Evolutionary conservation across 2,329 filamentous ascomycete species (phyloP), one percentile per base, ranked within the genome.

Genomic region (Neonectria hederae): DNA sequence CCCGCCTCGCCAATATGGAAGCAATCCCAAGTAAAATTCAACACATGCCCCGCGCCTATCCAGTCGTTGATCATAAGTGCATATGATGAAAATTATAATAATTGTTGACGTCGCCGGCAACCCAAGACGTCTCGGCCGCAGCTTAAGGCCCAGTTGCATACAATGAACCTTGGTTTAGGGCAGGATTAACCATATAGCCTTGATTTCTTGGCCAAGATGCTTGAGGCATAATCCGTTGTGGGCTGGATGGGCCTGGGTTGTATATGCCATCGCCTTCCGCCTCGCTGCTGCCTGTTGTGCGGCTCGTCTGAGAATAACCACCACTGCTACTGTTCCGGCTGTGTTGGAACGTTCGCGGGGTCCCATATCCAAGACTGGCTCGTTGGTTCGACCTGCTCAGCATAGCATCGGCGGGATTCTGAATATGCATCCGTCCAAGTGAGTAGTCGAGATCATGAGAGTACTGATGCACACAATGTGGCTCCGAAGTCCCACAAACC

Each of bases 401-500:
- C 30, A 63, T 56, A 17, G 45, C 40, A 48, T 72, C 67, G 1
- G 58, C 55, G 2, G 64, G 45, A 35, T 52, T 2, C 22, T 70
- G 66, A 8, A 75, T 70, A 14, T 68, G 67, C 54, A 75, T 61
- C 14, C 62, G 69, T 5, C 71, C 65, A 19, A 75, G 67, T 2
- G 72, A 67, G n/a, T 71, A 63, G 17, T 73, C 67, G 17, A 81
- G 57, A 11, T 77, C 77, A 11, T 75, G 70, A 14, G 75, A 76
- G 64, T 85, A 85, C 63, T 82, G 79, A 60, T 85, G 82, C n/a
- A 85, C 82, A 72, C 85, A 87, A 69, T 87, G 85, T 54, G 84
- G 84, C 72, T 86, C 83, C 5, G 74, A 60, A 49, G 86, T 83
- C 24, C 76, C 77, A 66, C 83, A 84, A 48, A 77, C 72, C 65